These are phyloP conservation scores for Ceratobasidium sp. DNA, from an alignment of 1,284 basidiomycete species.

Conservation along the genomic window DNA sequence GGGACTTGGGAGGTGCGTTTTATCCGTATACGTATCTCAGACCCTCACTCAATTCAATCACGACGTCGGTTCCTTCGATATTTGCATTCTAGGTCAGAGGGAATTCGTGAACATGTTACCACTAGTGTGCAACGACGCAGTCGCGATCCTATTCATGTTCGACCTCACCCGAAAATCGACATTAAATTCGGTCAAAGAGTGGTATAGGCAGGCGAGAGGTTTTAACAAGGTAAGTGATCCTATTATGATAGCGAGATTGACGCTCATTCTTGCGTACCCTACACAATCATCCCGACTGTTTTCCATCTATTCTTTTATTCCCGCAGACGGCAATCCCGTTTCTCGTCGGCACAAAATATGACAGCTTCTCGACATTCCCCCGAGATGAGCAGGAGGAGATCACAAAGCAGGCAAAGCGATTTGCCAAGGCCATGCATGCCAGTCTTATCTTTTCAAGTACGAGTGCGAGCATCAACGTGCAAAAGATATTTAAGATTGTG, in stretches of 20 bases:
- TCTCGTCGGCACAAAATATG: slow-evolving; percentile 97
- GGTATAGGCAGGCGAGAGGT: slow-evolving; percentile 97
- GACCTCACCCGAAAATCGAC: slow-evolving; percentile 97
- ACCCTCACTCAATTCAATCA: neutral
- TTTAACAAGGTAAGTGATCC: slow-evolving; percentile 87
- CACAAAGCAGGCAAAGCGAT: slow-evolving; percentile 94
- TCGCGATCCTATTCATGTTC: slow-evolving; percentile 99
- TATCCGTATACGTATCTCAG: neutral
- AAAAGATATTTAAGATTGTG: slow-evolving; percentile 99
- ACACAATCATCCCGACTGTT: neutral
- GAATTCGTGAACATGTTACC: slow-evolving; percentile 99
- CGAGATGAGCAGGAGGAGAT: slow-evolving; percentile 99
- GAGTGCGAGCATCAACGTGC: slow-evolving; percentile 97
- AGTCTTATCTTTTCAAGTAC: slow-evolving; percentile 98
- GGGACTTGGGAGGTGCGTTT: slow-evolving; percentile 85
- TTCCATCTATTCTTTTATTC: slow-evolving; percentile 2
- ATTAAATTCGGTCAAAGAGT: slow-evolving; percentile 97
- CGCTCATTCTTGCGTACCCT: neutral
- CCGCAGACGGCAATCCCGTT: slow-evolving; percentile 92
- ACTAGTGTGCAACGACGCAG: slow-evolving; percentile 96
- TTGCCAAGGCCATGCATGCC: slow-evolving; percentile 98
- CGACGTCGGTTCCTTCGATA: neutral
- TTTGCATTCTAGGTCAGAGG: slow-evolving; percentile 68
- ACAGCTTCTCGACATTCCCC: slow-evolving; percentile 94
- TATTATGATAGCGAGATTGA: neutral